Conservation (phyloP, 2,329 filamentous ascomycete genomes). For the Mycogone perniciosa region DNA sequence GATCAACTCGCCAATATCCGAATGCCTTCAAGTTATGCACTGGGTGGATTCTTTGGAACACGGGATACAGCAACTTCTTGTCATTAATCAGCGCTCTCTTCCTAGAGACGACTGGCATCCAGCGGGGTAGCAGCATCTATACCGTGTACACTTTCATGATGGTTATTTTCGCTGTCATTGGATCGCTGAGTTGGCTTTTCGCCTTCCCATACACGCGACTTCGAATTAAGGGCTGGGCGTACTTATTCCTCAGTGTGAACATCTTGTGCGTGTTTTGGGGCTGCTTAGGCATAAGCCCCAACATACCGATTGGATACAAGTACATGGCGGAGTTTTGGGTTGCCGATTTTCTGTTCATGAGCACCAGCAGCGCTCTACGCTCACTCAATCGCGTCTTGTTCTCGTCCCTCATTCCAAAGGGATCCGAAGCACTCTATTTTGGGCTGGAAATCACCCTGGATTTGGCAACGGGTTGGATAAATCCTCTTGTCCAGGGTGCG, state of each 20-base stretch:
- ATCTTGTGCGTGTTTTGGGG: constrained; percentile 17
- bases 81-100: constrained; percentile 15
- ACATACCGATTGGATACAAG: constrained; percentile 15
- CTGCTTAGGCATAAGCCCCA: constrained; percentile 15
- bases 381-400: constrained; percentile 17
- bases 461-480: constrained; percentile 17
- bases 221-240: constrained; percentile 16
- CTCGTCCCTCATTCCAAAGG: constrained; percentile 16
- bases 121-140: constrained; percentile 15
- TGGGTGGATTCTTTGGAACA: constrained; percentile 18
- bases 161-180: constrained; percentile 15
- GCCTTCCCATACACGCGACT: constrained; percentile 8
- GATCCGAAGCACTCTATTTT: constrained; percentile 16
- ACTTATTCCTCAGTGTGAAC: constrained; percentile 15
- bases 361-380: constrained; percentile 17
- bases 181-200: constrained; percentile 16
- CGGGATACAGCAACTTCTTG: constrained; percentile 16
- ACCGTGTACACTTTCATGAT: constrained; percentile 17
- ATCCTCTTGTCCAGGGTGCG: constrained; percentile 15
- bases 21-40: constrained; percentile 19
- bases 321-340: constrained; percentile 17
- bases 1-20: constrained; percentile 15
- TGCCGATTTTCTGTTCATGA: constrained; percentile 14
- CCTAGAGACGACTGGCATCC: constrained; percentile 15
- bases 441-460: constrained; percentile 18